Evolutionary conservation across 2,329 filamentous ascomycete species (phyloP), one percentile per base, ranked within the genome.

Genomic region (Alternaria novae-zelandiae): DNA sequence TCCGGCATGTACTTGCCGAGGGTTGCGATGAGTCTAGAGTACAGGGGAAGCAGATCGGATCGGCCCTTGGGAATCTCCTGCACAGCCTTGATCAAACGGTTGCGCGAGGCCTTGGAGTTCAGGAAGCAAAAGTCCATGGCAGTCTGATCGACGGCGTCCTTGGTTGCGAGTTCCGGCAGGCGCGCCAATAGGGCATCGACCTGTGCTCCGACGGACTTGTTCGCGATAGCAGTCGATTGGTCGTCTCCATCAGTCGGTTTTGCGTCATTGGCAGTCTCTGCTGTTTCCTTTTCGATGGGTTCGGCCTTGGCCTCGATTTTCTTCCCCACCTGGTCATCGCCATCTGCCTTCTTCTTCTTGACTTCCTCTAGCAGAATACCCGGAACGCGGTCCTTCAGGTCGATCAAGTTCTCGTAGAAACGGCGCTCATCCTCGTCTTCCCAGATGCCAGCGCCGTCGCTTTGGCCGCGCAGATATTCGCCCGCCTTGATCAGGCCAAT

Each of bases 41-140:
- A 99, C 20, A 92, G 89, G 0, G 96, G 94, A 15, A 99, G 85
- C 15, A 99, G 85, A 80, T 99, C 96, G 57, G 92, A 92, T 41
- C 96, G 91, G 20, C 95, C 95, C 79, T 97, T 98, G 4, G 96
- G 96, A 13, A 98, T 91, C 69, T 99, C 96, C 50, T 96, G 95
- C 49, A 99, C 84, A 28, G 94, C 92, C 80, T 97, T 98, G 77
- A 98, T 87, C 3, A 99, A 86, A 53, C 96, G 89, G 78, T 99
- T 99, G 30, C 96, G 90, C 0, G 96, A 99, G 10, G 96, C 96
- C 77, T 99, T 99, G 1, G 96, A 99, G 79, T 99, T 99, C 63
- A 99, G 85, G 75, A 97, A 99, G 82, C 96, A 98, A 77, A 99
- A 99, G 75, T 98, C 95, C 65, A 97, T 91, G 8, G 96, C 96